Evolutionary conservation across 1,284 basidiomycete genomes (phyloP), one percentile per base, ranked within the genome.

Genomic region (Irpex sp.): DNA sequence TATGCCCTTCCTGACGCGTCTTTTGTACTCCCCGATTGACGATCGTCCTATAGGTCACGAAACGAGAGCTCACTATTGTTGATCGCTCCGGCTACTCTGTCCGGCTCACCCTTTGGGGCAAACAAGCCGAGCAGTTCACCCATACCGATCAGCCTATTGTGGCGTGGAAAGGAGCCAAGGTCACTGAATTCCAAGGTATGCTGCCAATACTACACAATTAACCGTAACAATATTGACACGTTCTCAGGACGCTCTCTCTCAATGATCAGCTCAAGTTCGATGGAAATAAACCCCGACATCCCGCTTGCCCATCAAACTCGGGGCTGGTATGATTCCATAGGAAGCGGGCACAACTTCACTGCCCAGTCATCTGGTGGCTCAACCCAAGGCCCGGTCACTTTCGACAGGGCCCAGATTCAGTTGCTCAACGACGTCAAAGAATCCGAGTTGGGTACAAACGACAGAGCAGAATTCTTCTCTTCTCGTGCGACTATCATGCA

Each of bases 151-250:
- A 85, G 60, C 86, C 93, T 8, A 87, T 97, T 19, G 83, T 95
- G 65, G 97, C 96, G 1, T 95, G 97, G 84, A 98, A 97, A 78
- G 93, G 94, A 21, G 94, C 95, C 70, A 96, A 92, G 77, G 94
- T 99, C 49, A 89, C 94, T 49, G 97, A 98, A 69, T 99, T 94
- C 74, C 92, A 92, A 70, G 97, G 96, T 83, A 71, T 64, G 76
- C 5, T 5, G 5, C 66, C 39, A 55, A 57, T 15, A 55, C 55
- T 60, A 49, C 58, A 54, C 59, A 63, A 17, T 39, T 39, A 61
- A 46, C 36, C 56, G 55, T 53, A 47, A 47, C 37, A 55, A 8
- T 37, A 31, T 36, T 67, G 21, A 33, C 33, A 54, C 33, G 49
- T 31, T n/a, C 47, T 6, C 63, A 92, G 90, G 90, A 21, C 86